These are phyloP conservation scores for Monosporascus sp. DNA, from an alignment of 2,329 filamentous ascomycete genomes.

Conservation along the genomic window DNA sequence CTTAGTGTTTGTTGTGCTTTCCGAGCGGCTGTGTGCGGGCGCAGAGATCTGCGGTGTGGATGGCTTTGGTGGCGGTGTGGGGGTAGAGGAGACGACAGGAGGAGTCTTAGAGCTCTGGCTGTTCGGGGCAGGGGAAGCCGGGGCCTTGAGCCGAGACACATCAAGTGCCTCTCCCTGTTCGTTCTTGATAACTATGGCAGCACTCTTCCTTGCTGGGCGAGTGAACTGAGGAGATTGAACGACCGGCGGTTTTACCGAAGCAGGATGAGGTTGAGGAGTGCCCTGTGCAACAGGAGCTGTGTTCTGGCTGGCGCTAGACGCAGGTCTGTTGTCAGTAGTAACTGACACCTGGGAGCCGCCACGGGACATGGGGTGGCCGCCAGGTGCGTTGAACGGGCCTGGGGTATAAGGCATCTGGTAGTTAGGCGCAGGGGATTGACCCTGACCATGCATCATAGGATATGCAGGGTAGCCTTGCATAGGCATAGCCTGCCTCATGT, in stretches of 20 bases:
- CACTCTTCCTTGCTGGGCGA: conserved; percentile 57
- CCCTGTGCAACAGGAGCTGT: conserved; percentile 56
- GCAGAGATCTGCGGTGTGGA: conserved; percentile 45
- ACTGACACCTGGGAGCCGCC: conserved; percentile 74
- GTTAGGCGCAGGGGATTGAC: conserved; percentile 40
- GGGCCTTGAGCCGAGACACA: conserved; percentile 54
- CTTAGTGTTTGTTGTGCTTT: conserved; percentile 64
- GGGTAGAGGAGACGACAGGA: conserved; percentile 66
- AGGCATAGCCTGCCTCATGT: conserved; percentile 36
- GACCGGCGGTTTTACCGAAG: conserved; percentile 44
- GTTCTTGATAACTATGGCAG: conserved; percentile 79
- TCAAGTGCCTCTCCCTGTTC: conserved; percentile 72
- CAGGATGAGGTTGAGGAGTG: conserved; percentile 57
- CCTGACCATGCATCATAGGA: conserved; percentile 24
- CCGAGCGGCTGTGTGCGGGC: conserved; percentile 62
- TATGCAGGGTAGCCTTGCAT: conserved; percentile 29
- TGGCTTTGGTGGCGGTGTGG: conserved; percentile 74
- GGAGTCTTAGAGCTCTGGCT: conserved; percentile 58
- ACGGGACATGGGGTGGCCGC: conserved; percentile 71
- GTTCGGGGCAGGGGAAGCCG: conserved; percentile 50
- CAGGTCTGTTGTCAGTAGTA: conserved; percentile 38
- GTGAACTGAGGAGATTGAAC: conserved; percentile 39
- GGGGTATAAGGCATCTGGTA: conserved; percentile 43
- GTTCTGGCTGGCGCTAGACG: conserved; percentile 61
- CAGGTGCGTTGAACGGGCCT: conserved; percentile 30